Conservation (phyloP, 1,284 basidiomycete species). For the Ceratobasidium sp. region DNA sequence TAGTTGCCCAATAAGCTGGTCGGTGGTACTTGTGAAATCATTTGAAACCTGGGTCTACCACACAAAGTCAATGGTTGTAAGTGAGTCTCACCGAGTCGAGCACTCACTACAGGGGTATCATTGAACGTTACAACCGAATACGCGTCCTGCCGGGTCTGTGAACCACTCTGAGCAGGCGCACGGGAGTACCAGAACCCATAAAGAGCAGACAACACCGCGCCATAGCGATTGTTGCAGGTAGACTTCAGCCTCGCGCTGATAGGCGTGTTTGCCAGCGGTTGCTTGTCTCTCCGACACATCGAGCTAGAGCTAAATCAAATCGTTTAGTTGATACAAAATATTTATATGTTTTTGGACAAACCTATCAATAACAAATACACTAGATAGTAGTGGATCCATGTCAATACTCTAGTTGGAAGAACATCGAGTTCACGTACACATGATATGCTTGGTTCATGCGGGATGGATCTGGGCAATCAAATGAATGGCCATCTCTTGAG, state of each 20-base stretch:
- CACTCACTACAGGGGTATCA: constrained; percentile 51
- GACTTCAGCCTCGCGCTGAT: constrained; percentile 60
- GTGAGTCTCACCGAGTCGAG: background rate
- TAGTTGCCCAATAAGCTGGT: constrained; percentile 63
- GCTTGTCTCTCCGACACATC: constrained; percentile 63
- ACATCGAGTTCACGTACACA: constrained; percentile 70
- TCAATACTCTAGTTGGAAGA: background rate
- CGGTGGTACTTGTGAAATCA: constrained; percentile 67
- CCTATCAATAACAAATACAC: constrained; percentile 70
- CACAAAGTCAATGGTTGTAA: constrained; percentile 43
- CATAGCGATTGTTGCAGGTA: constrained; percentile 66
- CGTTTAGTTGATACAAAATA: background rate
- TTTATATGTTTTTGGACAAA: constrained; percentile 48
- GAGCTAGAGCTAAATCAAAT: constrained; percentile 65
- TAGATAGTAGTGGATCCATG: constrained; percentile 51
- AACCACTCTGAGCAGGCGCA: constrained; percentile 56
- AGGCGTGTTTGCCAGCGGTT: constrained; percentile 65
- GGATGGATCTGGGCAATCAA: constrained; percentile 68
- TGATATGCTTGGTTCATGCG: constrained; percentile 68
- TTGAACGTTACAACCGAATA: constrained; percentile 72
- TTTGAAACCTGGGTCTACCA: constrained; percentile 55
- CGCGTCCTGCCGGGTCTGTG: constrained; percentile 63
- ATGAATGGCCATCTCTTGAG: constrained; percentile 70
- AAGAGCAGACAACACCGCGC: constrained; percentile 70
- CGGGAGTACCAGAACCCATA: constrained; percentile 71